These are phyloP conservation scores for Gossypium laxum DNA, from an alignment of 441 rosid genomes.

Conservation along the genomic window DNA sequence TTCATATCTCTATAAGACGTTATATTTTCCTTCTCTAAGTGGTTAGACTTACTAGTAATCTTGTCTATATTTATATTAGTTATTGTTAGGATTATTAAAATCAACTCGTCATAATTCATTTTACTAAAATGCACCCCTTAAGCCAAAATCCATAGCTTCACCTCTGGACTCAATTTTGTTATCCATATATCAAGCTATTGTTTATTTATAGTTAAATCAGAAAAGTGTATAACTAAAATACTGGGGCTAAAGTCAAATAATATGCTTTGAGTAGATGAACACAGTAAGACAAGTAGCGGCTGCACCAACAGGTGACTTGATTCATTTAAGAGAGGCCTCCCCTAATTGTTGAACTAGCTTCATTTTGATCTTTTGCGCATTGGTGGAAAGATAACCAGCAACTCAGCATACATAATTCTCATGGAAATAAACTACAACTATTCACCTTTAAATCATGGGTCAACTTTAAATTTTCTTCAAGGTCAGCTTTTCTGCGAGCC, in stretches of 20 bases:
- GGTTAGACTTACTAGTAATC: neutral
- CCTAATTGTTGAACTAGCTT: neutral
- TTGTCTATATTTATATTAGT: neutral
- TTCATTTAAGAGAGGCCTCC: neutral
- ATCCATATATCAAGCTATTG: neutral
- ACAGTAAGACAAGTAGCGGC: neutral
- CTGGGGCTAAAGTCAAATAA: neutral
- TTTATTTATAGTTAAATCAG: no score
- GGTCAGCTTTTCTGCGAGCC: conserved; percentile 67
- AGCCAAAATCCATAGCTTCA: neutral
- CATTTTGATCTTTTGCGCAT: neutral
- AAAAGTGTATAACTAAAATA: neutral
- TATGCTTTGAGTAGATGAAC: neutral
- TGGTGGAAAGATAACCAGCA: neutral
- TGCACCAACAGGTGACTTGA: neutral
- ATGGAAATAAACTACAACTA: neutral
- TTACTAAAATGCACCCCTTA: neutral
- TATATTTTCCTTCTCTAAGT: neutral
- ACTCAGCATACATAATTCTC: neutral
- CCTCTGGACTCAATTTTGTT: neutral
- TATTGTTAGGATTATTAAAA: neutral
- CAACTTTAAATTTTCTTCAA: conserved; percentile 69
- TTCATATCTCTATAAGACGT: neutral
- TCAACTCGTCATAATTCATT: neutral
- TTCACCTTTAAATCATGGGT: conserved; percentile 75